These are phyloP conservation scores for Amanita phalloides DNA, from an alignment of 768 basidiomycete genomes.

Conservation along the genomic window DNA sequence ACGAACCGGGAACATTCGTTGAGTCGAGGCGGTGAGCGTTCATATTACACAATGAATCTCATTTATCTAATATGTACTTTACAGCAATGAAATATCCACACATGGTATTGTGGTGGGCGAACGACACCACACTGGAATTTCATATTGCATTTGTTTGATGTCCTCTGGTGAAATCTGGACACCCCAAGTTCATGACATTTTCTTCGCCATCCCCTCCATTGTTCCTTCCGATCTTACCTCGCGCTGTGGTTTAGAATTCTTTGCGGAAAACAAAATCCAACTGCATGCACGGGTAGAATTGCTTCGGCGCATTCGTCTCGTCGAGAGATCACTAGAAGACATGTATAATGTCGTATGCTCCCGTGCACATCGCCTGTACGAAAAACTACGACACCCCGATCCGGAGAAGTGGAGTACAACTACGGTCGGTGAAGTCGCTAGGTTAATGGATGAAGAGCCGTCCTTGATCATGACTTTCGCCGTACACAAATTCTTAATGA, in stretches of 20 bases:
- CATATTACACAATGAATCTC: conserved; percentile 3
- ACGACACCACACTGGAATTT: conserved; percentile 8
- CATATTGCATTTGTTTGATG: conserved; percentile 9
- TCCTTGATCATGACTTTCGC: conserved; percentile 26
- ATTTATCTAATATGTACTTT: conserved; percentile 7
- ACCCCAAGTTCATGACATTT: conserved; percentile 40
- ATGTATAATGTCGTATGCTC: conserved; percentile 19
- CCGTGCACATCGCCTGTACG: conserved; percentile 29
- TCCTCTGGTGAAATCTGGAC: conserved; percentile 44
- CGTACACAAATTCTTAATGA: conserved; percentile 61
- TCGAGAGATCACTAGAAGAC: conserved; percentile 38
- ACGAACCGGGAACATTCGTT: conserved; percentile 37
- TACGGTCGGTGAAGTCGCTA: conserved; percentile 43
- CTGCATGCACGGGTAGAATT: conserved; percentile 54
- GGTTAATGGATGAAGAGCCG: conserved; percentile 27
- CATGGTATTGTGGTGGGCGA: conserved; percentile 28
- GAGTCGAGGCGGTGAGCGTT: conserved; percentile 37
- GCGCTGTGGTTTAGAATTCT: conserved; percentile 32
- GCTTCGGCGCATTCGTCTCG: conserved; percentile 43
- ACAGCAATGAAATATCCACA: conserved; percentile 20
- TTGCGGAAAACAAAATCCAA: conserved; percentile 22
- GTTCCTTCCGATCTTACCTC: conserved; percentile 31
- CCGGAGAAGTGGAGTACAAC: conserved; percentile 43
- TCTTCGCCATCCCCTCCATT: conserved; percentile 51
- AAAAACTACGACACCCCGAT: conserved; percentile 30